Evolutionary conservation across 2,329 filamentous ascomycete genomes (phyloP), one percentile per base, ranked within the genome.

Genomic region (Ascochyta lentis): DNA sequence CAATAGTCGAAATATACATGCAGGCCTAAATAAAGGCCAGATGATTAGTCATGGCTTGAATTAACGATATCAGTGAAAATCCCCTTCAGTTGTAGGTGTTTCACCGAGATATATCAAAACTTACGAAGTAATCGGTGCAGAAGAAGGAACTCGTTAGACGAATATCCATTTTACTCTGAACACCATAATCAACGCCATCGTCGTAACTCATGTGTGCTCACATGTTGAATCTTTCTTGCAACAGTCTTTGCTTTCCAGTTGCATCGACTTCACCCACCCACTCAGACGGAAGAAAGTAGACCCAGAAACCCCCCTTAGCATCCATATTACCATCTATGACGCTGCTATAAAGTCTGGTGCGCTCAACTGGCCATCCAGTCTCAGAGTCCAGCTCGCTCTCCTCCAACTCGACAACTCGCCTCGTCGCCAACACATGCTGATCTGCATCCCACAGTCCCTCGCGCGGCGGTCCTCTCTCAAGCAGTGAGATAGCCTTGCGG

Each of bases 401-500:
- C 49, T 68, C 66, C 22, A 67, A 49, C 45, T 66, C 59, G n/a
- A 68, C 60, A 3, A 58, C 48, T 19, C 66, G 59, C 16, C 51
- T 56, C 16, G 59, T 41, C 10, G 65, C 61, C 4, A 61, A 26
- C 1, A 49, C 42, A 15, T 60, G 53, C 22, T 63, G 58, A 8
- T 63, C 47, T 10, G 63, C 58, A 26, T 68, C 66, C 61, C 64
- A 67, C 13, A 68, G 54, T 3, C 56, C 64, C 49, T 68, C 66
- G 7, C 66, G 63, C 0, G 63, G 64, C 6, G 53, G 54, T 1
- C 59, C 46, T 13, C 54, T 49, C 12, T 54, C 48, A 13, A 68
- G 64, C 6, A 64, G 52, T 3, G 59, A 26, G 37, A 66, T 35
- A 10, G 66, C 63, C 40, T 61, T 58, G 19, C 64, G 66, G 10